phyloP scores from a whole-genome alignment of 2,329 filamentous ascomycete genomes.

The Aureobasidium sp. region DNA sequence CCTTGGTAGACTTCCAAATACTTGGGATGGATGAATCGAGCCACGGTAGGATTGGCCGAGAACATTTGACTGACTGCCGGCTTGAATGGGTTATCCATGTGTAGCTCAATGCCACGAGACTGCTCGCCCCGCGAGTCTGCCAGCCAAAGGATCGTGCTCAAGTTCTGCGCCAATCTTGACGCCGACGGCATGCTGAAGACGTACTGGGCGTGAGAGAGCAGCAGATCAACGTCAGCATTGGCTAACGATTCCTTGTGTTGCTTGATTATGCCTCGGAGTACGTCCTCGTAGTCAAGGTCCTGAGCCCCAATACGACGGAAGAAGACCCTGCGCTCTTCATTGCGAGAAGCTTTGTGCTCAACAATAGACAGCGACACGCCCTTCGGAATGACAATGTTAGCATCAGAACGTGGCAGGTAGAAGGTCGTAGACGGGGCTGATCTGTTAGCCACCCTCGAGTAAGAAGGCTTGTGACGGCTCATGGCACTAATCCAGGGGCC shows the following conservation, averaged over 20 bases:
- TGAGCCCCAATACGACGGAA: background rate
- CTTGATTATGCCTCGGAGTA: background rate
- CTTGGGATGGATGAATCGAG: constrained; percentile 5
- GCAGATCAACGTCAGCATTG: background rate
- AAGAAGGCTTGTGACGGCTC: background rate
- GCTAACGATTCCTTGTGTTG: background rate
- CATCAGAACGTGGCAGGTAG: constrained; percentile 15
- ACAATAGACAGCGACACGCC: constrained; percentile 17
- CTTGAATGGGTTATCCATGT: constrained; percentile 3
- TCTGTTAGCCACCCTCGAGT: background rate
- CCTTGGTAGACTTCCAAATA: background rate
- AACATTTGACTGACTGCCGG: background rate
- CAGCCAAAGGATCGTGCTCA: background rate
- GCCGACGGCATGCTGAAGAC: background rate
- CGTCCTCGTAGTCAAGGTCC: background rate
- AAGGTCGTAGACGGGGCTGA: background rate
- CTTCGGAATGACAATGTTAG: constrained; percentile 7
- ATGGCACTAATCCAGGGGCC: constrained; percentile 12
- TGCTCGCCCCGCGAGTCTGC: background rate
- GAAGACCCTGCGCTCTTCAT: background rate
- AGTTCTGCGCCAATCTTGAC: background rate
- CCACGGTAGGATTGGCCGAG: background rate
- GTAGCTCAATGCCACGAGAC: background rate
- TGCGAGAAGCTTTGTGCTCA: background rate
- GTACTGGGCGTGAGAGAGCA: background rate